Percentiles rank a stretch among this genome's conserved stretches.
These are phyloP conservation scores for Russula abietina DNA, from an alignment of 768 basidiomycete species.

Conservation along the genomic window DNA sequence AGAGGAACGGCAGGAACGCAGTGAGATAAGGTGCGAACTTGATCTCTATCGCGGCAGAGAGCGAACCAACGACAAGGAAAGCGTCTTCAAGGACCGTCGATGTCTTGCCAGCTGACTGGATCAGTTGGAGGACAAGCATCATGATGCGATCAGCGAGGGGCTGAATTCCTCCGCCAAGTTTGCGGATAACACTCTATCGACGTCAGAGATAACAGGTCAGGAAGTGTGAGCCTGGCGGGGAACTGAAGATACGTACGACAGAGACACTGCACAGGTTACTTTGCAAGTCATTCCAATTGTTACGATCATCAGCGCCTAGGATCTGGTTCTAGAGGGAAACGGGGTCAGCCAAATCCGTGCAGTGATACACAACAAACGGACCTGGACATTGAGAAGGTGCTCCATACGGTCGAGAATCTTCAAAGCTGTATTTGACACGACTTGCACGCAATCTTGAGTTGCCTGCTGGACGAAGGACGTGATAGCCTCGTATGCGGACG, in stretches of 20 bases:
- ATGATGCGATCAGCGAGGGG: constrained; percentile 93
- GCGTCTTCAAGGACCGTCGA: constrained; percentile 95
- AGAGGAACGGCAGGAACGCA: constrained; percentile 81
- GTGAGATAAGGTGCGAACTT: constrained; percentile 78
- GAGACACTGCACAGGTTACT: constrained; percentile 90
- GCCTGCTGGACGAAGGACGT: constrained; percentile 80
- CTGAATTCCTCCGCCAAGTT: constrained; percentile 74
- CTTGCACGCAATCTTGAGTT: constrained; percentile 67
- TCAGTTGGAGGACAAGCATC: constrained; percentile 81
- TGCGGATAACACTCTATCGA: constrained; percentile 72
- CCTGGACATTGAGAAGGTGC: constrained; percentile 77
- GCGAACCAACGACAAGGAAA: constrained; percentile 86
- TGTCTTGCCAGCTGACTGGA: constrained; percentile 82
- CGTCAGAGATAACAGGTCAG: neutral
- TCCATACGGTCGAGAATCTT: constrained; percentile 89
- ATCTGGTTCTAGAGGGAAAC: constrained; percentile 67
- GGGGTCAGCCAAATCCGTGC: neutral
- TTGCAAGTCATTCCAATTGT: constrained; percentile 98
- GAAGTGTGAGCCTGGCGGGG: neutral
- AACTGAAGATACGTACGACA: constrained; percentile 49
- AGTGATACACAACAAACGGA: constrained; percentile 31
- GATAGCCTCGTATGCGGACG: constrained; percentile 94
- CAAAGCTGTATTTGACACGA: constrained; percentile 77
- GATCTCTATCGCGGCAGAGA: constrained; percentile 64
- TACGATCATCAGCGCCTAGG: constrained; percentile 89